Conservation (phyloP, 2,329 filamentous ascomycete species). For the Aspergillus eucalypticola region DNA sequence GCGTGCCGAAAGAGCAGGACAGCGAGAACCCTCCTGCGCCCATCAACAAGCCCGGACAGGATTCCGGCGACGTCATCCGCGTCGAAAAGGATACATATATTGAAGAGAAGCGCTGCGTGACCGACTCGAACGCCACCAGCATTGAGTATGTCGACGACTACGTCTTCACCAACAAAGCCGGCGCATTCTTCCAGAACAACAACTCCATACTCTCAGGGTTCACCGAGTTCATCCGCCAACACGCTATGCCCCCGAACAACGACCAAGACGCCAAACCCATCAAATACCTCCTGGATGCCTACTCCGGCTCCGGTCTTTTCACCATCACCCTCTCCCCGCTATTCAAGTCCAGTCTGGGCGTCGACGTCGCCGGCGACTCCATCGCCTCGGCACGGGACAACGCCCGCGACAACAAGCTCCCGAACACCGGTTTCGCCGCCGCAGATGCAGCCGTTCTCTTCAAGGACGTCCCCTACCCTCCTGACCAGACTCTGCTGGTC, state of each 20-base stretch:
- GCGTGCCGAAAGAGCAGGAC: constrained; percentile 45
- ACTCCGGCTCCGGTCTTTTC: constrained; percentile 96
- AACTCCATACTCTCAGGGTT: constrained; percentile 91
- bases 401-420: constrained; percentile 72
- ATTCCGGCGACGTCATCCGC: constrained; percentile 50
- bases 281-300: constrained; percentile 92
- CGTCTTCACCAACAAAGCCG: constrained; percentile 86
- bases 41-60: constrained; percentile 29
- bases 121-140: constrained; percentile 76
- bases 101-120: constrained; percentile 86
- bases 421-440: constrained; percentile 79
- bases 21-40: constrained; percentile 2
- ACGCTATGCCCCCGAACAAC: constrained; percentile 62
- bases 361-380: constrained; percentile 80
- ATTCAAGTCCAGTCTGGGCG: constrained; percentile 78
- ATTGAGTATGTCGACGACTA: constrained; percentile 87
- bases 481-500: constrained; percentile 86
- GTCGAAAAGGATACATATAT: constrained; percentile 62
- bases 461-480: constrained; percentile 68
- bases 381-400: constrained; percentile 80
- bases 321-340: constrained; percentile 86
- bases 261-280: constrained; percentile 51
- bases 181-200: constrained; percentile 99
- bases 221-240: constrained; percentile 80
- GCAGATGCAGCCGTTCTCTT: constrained; percentile 87